Percentiles rank a stretch among this genome's conserved stretches.
Conservation (phyloP, 805 yeast species). For the Starmerella khaoyaiensis region DNA sequence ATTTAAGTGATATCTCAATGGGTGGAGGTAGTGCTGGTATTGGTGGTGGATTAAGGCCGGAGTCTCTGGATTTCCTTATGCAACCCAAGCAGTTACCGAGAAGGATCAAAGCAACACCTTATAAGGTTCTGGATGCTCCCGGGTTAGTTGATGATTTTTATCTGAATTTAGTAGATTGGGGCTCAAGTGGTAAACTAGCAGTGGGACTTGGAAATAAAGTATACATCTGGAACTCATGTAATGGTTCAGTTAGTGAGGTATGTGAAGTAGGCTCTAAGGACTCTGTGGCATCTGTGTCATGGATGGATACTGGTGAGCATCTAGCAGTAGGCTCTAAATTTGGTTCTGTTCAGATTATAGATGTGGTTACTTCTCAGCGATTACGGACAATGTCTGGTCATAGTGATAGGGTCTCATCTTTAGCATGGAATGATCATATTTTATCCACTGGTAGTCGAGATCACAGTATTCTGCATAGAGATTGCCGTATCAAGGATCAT, state of each 20-base stretch:
- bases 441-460: constrained; percentile 82
- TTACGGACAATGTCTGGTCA: constrained; percentile 91
- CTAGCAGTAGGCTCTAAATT: constrained; percentile 79
- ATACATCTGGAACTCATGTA: constrained; percentile 78
- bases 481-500: constrained; percentile 78
- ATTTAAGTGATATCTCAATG: constrained; percentile 15
- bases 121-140: constrained; percentile 90
- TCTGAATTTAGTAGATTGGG: constrained; percentile 89
- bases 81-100: constrained; percentile 75
- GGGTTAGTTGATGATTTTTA: constrained; percentile 89
- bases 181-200: constrained; percentile 71
- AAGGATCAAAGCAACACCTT: constrained; percentile 73
- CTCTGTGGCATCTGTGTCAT: constrained; percentile 65
- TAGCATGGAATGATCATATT: constrained; percentile 90
- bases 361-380: constrained; percentile 67
- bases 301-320: constrained; percentile 94
- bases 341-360: constrained; percentile 92
- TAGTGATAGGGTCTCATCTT: constrained; percentile 64
- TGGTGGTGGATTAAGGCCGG: constrained; percentile 56
- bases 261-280: constrained; percentile 63
- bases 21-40: constrained; percentile 9
- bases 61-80: constrained; percentile 62
- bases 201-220: constrained; percentile 84
- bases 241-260: constrained; percentile 69
- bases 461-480: constrained; percentile 71